Base-by-base conservation (phyloP, 1,284 basidiomycete genomes). In the Apiotrichum sp. region DNA sequence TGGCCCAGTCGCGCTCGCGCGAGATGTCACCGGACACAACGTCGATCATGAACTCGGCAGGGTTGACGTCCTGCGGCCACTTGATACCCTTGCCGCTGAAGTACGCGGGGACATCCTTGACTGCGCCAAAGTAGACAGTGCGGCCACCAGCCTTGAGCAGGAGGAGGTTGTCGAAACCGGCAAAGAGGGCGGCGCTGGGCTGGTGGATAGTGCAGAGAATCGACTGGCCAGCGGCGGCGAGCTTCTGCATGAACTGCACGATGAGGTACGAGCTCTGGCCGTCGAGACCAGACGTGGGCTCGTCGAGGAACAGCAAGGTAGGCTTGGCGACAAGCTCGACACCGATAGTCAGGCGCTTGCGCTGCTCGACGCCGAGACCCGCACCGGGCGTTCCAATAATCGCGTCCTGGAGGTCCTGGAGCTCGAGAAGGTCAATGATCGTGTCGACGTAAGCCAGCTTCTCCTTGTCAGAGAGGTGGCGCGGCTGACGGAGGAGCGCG, bases 401-500 rank as follows among this genome's bases (percentile, higher is more conserved):
- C 13, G 80, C 79, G 57, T 81, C 77, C 57, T 77, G 76, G 32
- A 80, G 69, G 53, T 78, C 75, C 31, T 73, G 65, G 54, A 81
- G 63, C 61, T 80, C 79, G 45, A 81, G 74, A 4, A 81, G 66
- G 46, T 78, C 75, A 62, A 81, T 77, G 36, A 80, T 78, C 35
- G 76, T 73, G 51, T 81, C 78, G 51, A 79, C 79, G 62, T 80
- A 81, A 34, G 71, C 77, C 45, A 79, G 69, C 67, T 79, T 80
- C 41, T 80, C 78, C 52, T 75, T 78, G 22, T 79, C 71, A 0
- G 88, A 78, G 1, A 88, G 81, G 4, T 78, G 78, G 5, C 78
- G 72, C 0, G 87, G 86, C 66, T 93, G 91, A 16, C 90, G 83
- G 8, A 93, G 77, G 61, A 84, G 80, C 0, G 91, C 91, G 1